Conservation (phyloP, 1,139 yeast species). For the Candida smagusa region DNA sequence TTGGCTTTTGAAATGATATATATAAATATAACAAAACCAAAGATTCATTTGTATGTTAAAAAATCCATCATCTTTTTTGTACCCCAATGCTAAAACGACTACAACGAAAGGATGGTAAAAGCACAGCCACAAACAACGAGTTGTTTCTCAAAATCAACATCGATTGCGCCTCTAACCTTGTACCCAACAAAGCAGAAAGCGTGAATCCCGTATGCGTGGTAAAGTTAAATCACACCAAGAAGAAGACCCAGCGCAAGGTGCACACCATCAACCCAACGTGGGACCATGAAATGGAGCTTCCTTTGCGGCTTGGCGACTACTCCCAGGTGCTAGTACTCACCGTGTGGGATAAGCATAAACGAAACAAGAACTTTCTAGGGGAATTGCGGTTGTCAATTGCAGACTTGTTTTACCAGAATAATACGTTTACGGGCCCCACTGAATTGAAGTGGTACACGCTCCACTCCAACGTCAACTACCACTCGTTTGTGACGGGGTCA, state of each 20-base stretch:
- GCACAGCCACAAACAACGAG: slow-evolving; percentile 3
- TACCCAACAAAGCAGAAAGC: slow-evolving; percentile 13
- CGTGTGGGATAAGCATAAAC: slow-evolving; percentile 46
- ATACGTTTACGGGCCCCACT: slow-evolving; percentile 18
- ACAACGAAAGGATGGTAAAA: not conserved
- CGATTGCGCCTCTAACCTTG: slow-evolving; percentile 39
- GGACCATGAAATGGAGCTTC: slow-evolving; percentile 37
- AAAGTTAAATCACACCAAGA: slow-evolving; percentile 28
- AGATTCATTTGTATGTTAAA: too few relatives aligned
- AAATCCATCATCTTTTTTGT: too few relatives aligned
- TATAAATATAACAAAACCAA: too few relatives aligned
- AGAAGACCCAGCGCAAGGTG: slow-evolving; percentile 33
- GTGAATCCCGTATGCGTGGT: slow-evolving; percentile 39
- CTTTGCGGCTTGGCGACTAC: slow-evolving; percentile 27
- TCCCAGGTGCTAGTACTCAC: slow-evolving; percentile 32
- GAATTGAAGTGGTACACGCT: slow-evolving; percentile 51
- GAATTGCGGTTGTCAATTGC: slow-evolving; percentile 48
- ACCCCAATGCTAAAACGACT: not conserved
- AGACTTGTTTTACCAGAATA: slow-evolving; percentile 34
- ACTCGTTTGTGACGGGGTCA: slow-evolving; percentile 57
- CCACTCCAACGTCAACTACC: slow-evolving; percentile 43
- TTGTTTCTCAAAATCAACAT: slow-evolving; percentile 33
- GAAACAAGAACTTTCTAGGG: slow-evolving; percentile 53
- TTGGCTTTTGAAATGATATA: too few relatives aligned
- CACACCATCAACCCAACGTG: slow-evolving; percentile 44